Evolutionary conservation across 306 rosid genomes (phyloP).

Genomic region (Quercus cerris): DNA sequence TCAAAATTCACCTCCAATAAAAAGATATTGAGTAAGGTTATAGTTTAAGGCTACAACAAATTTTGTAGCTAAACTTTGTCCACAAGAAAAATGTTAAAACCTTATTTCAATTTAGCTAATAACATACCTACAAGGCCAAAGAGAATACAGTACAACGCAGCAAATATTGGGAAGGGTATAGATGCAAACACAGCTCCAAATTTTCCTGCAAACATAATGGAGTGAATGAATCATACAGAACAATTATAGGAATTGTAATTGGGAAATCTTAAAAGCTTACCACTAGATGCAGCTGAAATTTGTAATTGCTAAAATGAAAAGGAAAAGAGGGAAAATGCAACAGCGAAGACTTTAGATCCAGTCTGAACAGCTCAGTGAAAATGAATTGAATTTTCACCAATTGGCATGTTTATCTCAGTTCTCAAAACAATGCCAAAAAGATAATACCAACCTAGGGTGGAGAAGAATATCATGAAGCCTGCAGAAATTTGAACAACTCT

Average conservation of each 20-base stretch:
- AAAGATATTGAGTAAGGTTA: too few relatives aligned
- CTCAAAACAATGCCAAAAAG: constrained; percentile 11
- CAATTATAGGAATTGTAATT: neutral
- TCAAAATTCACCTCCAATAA: too few relatives aligned
- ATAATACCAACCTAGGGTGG: constrained; percentile 61
- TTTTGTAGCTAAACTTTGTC: too few relatives aligned
- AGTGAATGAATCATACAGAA: neutral
- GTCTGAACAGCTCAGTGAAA: neutral
- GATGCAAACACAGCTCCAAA: constrained; percentile 99
- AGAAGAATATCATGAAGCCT: constrained; percentile 96
- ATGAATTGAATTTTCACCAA: neutral
- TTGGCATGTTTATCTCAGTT: neutral
- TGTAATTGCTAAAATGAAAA: neutral
- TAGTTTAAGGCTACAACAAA: too few relatives aligned
- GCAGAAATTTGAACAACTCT: constrained; percentile 95
- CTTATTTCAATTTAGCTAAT: constrained; percentile 1
- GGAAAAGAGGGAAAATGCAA: neutral
- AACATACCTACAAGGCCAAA: constrained; percentile 88
- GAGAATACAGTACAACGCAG: constrained; percentile 84
- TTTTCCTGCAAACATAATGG: constrained; percentile 52
- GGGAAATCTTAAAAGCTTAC: neutral
- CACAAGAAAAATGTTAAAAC: neutral
- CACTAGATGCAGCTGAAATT: neutral
- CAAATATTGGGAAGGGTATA: constrained; percentile 82
- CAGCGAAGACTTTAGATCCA: neutral